A percentile compares a stretch with the other conserved stretches of the same genome.
These are phyloP conservation scores for Bretziella fagacearum DNA, from an alignment of 2,329 filamentous ascomycete genomes.

Conservation along the genomic window DNA sequence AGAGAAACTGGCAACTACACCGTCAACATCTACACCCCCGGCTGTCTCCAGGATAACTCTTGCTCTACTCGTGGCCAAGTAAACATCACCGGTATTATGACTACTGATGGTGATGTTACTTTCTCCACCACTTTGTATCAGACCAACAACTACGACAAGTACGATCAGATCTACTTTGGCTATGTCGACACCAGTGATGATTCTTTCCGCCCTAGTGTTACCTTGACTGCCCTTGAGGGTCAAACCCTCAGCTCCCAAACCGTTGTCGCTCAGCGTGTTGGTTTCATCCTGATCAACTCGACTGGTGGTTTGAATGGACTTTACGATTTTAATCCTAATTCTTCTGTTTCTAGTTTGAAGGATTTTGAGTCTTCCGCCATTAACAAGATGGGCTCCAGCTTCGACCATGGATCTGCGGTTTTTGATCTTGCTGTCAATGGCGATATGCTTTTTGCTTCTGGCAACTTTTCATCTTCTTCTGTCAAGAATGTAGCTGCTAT, in stretches of 20 bases:
- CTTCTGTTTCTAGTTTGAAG: slow-evolving; percentile 32
- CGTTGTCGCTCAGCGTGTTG: slow-evolving; percentile 77
- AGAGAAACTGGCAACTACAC: slow-evolving; percentile 82
- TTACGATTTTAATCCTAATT: slow-evolving; percentile 64
- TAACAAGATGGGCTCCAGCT: slow-evolving; percentile 55
- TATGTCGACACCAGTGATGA: slow-evolving; percentile 58
- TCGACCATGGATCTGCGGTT: slow-evolving; percentile 51
- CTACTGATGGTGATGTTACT: slow-evolving; percentile 28
- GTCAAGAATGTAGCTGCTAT: slow-evolving; percentile 66
- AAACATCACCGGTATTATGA: slow-evolving; percentile 60
- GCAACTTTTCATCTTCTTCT: slow-evolving; percentile 58
- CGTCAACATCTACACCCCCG: slow-evolving; percentile 81
- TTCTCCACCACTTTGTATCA: slow-evolving; percentile 56
- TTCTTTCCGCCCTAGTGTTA: slow-evolving; percentile 66
- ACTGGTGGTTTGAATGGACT: slow-evolving; percentile 74
- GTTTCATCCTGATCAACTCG: slow-evolving; percentile 56
- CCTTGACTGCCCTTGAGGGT: slow-evolving; percentile 49
- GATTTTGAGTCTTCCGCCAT: slow-evolving; percentile 56
- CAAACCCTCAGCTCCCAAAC: slow-evolving; percentile 50
- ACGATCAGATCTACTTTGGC: slow-evolving; percentile 79
- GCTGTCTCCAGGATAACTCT: slow-evolving; percentile 63
- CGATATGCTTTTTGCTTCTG: slow-evolving; percentile 57
- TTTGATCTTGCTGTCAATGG: slow-evolving; percentile 48
- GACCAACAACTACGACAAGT: slow-evolving; percentile 93
- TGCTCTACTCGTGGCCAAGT: slow-evolving; percentile 65